Percentiles rank a stretch among this genome's conserved stretches.
Evolutionary conservation across 2,329 filamentous ascomycete genomes (phyloP).

Genomic region (Arachnomyces sp.): DNA sequence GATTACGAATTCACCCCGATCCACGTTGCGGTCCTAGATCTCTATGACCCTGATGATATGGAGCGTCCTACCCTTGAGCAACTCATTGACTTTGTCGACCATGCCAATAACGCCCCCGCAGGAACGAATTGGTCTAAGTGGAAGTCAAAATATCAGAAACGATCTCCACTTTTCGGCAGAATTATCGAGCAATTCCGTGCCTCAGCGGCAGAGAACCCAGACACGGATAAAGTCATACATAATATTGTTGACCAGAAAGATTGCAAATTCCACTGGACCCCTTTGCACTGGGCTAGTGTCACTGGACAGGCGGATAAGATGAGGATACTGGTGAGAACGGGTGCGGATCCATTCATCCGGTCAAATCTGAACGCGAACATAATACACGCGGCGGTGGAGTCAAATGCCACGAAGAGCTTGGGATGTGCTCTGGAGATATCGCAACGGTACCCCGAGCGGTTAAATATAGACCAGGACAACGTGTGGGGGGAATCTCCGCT

Average conservation of each 20-base stretch:
- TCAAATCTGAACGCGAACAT: slow-evolving; percentile 13
- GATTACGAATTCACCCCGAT: slow-evolving; percentile 14
- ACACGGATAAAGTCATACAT: slow-evolving; percentile 11
- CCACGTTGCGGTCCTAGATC: slow-evolving; percentile 12
- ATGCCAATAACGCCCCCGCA: slow-evolving; percentile 10
- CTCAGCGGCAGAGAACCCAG: slow-evolving; percentile 9
- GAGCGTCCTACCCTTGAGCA: slow-evolving; percentile 12
- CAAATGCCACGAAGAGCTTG: slow-evolving; percentile 9
- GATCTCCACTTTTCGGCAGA: slow-evolving; percentile 10
- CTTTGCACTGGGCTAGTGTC: slow-evolving; percentile 13
- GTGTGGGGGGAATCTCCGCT: slow-evolving; percentile 12
- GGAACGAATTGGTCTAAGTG: slow-evolving; percentile 12
- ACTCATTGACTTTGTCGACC: slow-evolving; percentile 12
- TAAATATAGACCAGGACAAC: slow-evolving; percentile 10
- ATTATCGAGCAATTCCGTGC: slow-evolving; percentile 13
- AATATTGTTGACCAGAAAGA: slow-evolving; percentile 14
- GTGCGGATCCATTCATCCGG: slow-evolving; percentile 12
- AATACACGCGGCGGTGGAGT: slow-evolving; percentile 13
- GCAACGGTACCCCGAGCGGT: slow-evolving; percentile 7
- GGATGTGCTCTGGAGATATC: slow-evolving; percentile 9
- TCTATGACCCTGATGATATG: slow-evolving; percentile 10
- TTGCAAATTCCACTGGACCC: slow-evolving; percentile 14
- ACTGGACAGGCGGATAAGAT: slow-evolving; percentile 12
- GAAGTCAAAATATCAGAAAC: slow-evolving; percentile 11
- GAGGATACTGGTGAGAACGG: slow-evolving; percentile 9